Conservation (phyloP, 331 rosid species). For the Malus hybrid region DNA sequence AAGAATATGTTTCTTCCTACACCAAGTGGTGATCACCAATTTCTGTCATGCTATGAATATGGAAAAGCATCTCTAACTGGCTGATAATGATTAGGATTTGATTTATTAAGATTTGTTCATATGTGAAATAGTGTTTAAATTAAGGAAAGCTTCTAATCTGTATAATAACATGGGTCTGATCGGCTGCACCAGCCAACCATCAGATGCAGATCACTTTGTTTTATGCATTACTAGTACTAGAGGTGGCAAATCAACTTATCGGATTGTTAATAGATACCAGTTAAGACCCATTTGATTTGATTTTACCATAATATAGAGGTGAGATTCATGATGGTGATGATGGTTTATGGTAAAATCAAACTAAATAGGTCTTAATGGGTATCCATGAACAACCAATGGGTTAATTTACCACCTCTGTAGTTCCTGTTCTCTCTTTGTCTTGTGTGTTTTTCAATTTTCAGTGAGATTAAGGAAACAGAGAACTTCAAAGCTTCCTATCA, state of each 20-base stretch:
- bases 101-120: constrained; percentile 44
- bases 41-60: constrained; percentile 32
- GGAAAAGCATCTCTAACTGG: constrained; percentile 37
- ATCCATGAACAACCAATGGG: too few relatives aligned
- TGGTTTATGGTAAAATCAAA: too few relatives aligned
- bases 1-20: constrained; percentile 42
- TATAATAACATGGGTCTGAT: constrained; percentile 23
- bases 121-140: constrained; percentile 24
- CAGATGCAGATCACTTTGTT: constrained; percentile 27
- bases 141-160: constrained; percentile 29
- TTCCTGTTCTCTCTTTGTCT: constrained; percentile 16
- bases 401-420: background rate
- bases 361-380: too few relatives aligned
- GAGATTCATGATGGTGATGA: too few relatives aligned
- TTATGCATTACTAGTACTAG: constrained; percentile 8
- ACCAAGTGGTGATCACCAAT: constrained; percentile 25
- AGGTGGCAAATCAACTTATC: too few relatives aligned
- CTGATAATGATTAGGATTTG: constrained; percentile 32
- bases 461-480: constrained; percentile 4
- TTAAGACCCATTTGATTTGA: too few relatives aligned
- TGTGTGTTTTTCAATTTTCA: constrained; percentile 24
- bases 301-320: too few relatives aligned
- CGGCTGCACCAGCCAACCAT: constrained; percentile 19
- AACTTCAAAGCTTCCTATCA: constrained; percentile 3
- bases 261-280: too few relatives aligned